Percentiles rank a stretch among this genome's conserved stretches.
phyloP scores from a whole-genome alignment of 345 rosid species.

The Citropsis articulata region DNA sequence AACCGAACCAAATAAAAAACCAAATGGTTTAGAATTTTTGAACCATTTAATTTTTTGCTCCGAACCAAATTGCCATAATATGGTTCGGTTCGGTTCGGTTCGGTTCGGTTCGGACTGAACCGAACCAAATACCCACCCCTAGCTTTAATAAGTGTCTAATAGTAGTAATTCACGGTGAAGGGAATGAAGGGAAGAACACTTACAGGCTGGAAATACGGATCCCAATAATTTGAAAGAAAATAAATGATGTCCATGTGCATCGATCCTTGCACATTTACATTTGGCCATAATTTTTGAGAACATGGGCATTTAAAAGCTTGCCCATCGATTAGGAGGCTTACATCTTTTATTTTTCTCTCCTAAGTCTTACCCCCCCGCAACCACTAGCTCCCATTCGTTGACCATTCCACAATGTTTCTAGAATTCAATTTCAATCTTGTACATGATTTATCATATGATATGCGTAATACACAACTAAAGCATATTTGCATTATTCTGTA shows the following conservation, averaged over 20 bases:
- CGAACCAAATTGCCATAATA: no score
- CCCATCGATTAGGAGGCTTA: not conserved
- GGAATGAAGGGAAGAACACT: no score
- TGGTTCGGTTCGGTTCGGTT: no score
- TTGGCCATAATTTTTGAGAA: not conserved
- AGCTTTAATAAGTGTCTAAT: not conserved
- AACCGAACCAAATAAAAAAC: no score
- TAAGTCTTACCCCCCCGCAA: no score
- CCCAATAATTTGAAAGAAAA: slow-evolving; percentile 3
- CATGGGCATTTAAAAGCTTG: not conserved
- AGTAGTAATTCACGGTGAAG: not conserved
- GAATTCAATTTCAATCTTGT: no score
- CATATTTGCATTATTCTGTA: no score
- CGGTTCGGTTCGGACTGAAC: no score
- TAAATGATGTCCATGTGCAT: not conserved
- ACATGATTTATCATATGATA: not conserved
- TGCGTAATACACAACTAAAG: no score
- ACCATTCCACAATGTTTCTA: not conserved
- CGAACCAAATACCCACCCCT: no score
- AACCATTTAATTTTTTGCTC: no score
- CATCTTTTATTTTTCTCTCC: no score
- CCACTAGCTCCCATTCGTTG: not conserved
- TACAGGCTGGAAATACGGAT: not conserved
- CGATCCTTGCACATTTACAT: not conserved
- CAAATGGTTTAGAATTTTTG: rapidly evolving